phyloP scores from a whole-genome alignment of 2,329 filamentous ascomycete genomes.

The Scedosporium minutisporum region DNA sequence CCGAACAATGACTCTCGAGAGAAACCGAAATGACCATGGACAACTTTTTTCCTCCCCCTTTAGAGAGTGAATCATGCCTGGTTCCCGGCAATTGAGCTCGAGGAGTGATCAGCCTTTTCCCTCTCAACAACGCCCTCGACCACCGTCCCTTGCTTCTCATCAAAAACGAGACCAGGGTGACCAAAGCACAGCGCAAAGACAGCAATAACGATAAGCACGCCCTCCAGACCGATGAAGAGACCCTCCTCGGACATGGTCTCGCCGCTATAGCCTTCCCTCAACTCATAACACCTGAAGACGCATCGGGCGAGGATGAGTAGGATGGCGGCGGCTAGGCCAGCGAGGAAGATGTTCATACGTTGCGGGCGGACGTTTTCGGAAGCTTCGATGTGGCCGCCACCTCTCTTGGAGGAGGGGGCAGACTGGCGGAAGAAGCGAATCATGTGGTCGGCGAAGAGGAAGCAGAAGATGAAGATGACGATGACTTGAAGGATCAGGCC shows the following conservation, averaged over 20 bases:
- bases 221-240: conserved; percentile 45
- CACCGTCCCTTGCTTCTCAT: neutral
- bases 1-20: too few relatives aligned
- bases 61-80: too few relatives aligned
- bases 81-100: neutral
- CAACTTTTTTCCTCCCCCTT: too few relatives aligned
- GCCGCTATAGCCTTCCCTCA: conserved; percentile 52
- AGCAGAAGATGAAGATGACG: conserved; percentile 42
- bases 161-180: conserved; percentile 31
- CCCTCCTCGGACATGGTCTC: conserved; percentile 41
- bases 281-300: conserved; percentile 55
- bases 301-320: conserved; percentile 53
- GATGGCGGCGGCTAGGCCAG: conserved; percentile 43
- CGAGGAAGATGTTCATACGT: conserved; percentile 35
- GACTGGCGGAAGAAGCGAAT: conserved; percentile 25
- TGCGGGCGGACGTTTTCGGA: conserved; percentile 13
- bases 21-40: too few relatives aligned
- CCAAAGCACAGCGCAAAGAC: conserved; percentile 26
- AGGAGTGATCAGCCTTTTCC: neutral
- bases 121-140: neutral
- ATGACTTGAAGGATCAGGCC: conserved; percentile 51
- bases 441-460: conserved; percentile 40
- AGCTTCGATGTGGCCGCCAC: neutral
- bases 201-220: conserved; percentile 28
- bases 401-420: conserved; percentile 2